phyloP scores from a whole-genome alignment of 2,329 filamentous ascomycete species.

The Venturia nashicola region DNA sequence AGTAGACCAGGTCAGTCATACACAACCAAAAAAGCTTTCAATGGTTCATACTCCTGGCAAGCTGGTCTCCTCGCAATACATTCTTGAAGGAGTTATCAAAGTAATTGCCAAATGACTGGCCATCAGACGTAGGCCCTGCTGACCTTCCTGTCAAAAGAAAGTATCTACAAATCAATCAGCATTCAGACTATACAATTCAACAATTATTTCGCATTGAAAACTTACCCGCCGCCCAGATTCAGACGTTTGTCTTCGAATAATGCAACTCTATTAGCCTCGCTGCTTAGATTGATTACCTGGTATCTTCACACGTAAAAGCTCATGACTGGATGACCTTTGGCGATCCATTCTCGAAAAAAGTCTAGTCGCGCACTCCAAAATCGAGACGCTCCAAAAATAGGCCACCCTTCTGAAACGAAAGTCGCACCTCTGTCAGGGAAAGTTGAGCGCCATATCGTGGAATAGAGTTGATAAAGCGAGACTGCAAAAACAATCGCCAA shows the following conservation, averaged over 20 bases:
- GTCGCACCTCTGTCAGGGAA: neutral
- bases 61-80: slow-evolving; percentile 16
- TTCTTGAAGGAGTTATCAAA: neutral
- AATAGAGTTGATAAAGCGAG: neutral
- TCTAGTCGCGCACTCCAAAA: neutral
- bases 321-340: too few species aligned
- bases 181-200: neutral
- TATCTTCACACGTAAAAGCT: too few species aligned
- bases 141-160: neutral
- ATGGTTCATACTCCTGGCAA: slow-evolving; percentile 8
- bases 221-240: too few species aligned
- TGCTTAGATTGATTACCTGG: too few species aligned
- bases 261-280: too few species aligned
- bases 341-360: too few species aligned
- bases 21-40: neutral
- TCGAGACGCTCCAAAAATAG: neutral
- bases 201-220: too few species aligned
- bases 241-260: too few species aligned
- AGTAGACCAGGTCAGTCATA: neutral
- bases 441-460: neutral
- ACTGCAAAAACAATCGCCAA: neutral
- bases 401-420: neutral
- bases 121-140: neutral
- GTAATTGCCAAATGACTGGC: neutral
- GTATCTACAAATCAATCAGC: neutral